Conservation (phyloP, 139 green algal species). For the Edaphochlamys debaryana region DNA sequence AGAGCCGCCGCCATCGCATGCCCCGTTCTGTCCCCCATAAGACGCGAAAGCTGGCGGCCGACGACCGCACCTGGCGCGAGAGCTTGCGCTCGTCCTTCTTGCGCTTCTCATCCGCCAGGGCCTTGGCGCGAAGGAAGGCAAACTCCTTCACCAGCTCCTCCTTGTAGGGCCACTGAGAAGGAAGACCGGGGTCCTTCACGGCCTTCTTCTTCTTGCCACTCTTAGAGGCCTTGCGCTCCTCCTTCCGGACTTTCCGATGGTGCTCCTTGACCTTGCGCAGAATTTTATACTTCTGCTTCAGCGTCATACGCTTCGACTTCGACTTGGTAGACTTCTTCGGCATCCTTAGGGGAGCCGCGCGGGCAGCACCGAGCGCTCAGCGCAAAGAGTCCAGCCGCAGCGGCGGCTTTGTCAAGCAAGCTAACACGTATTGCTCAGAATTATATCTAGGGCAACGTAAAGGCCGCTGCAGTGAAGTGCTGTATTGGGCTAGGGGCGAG, state of each 20-base stretch:
- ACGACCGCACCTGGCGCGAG: slow-evolving; percentile 56
- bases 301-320: slow-evolving; percentile 91
- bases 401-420: not conserved
- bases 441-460: no score
- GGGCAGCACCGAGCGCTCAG: no score
- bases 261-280: slow-evolving; percentile 89
- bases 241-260: slow-evolving; percentile 88
- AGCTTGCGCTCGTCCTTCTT: slow-evolving; percentile 78
- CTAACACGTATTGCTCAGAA: not conserved
- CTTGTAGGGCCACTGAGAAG: slow-evolving; percentile 93
- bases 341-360: no score
- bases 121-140: slow-evolving; percentile 78
- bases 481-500: no score
- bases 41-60: no score
- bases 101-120: slow-evolving; percentile 65
- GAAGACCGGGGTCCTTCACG: slow-evolving; percentile 94
- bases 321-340: slow-evolving; percentile 88
- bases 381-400: no score
- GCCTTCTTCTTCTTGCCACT: slow-evolving; percentile 64
- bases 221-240: slow-evolving; percentile 75
- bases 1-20: no score
- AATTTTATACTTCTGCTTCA: slow-evolving; percentile 97
- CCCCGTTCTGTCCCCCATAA: no score
- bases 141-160: slow-evolving; percentile 95
- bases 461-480: no score